Base-by-base conservation (phyloP, 768 basidiomycete genomes). In the Naganishia vaughanmartiniae region DNA sequence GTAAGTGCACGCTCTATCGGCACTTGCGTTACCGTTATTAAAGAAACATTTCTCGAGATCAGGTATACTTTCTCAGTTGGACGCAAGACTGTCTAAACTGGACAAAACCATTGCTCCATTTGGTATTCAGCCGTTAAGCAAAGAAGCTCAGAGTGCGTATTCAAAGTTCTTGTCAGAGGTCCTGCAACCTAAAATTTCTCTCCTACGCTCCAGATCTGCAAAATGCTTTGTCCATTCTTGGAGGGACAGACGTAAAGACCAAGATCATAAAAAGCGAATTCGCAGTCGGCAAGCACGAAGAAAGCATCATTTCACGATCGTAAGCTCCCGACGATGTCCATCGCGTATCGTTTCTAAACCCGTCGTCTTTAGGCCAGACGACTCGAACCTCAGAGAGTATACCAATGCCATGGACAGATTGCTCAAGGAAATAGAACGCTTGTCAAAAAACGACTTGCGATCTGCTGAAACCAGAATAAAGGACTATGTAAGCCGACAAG, bases 101-200 rank as follows among this genome's bases (percentile, higher is more conserved):
- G 80, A 81, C 67, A 81, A 81, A 70, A 78, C 77, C 1, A 79
- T 81, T 3, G 75, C 80, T 24, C 80, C 80, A 11, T 70, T 81
- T 14, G 80, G 80, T 4, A 69, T 81, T 15, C 77, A 79, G 55
- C 76, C 77, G 15, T 55, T 79, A 15, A 77, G 73, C n/a, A 72
- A 74, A 31, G 78, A 81, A 72, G 78, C 77, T 26, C 56, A 73
- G 2, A 81, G 79, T 78, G 53, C 67, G 77, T 74, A 9, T 6
- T 11, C 2, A 1, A 53, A 17, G 6, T 31, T 63, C 2, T 26
- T 33, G 14, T 12, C 24, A 0, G 39, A 26, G 24, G n/a, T 33
- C 15, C 65, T 66, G 31, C 17, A 51, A 26, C 48, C 48, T 51
- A n/a, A 51, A 24, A 9, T 4, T 7, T 51, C 24, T 51, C 21